These are phyloP conservation scores for Starmerella bacillaris DNA, from an alignment of 805 yeast species.

Conservation along the genomic window DNA sequence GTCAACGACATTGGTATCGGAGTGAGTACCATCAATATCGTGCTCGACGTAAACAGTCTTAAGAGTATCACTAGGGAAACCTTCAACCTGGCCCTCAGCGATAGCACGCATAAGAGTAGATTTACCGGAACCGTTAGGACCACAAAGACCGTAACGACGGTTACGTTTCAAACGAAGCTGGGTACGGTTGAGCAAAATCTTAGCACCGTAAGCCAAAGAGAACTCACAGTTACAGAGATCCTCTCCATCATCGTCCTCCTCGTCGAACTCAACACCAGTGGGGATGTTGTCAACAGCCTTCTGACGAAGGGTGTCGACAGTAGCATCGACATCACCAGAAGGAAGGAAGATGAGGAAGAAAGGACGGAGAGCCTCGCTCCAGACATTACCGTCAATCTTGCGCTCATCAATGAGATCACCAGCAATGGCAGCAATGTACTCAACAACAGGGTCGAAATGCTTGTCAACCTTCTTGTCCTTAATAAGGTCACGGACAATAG, in stretches of 20 bases:
- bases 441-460: slow-evolving; percentile 63
- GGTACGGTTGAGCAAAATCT: slow-evolving; percentile 98
- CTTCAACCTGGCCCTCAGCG: slow-evolving; percentile 97
- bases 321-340: slow-evolving; percentile 74
- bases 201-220: slow-evolving; percentile 99
- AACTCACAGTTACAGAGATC: slow-evolving; percentile 99
- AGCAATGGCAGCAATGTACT: slow-evolving; percentile 86
- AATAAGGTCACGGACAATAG: slow-evolving; percentile 57
- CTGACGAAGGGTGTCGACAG: slow-evolving; percentile 89
- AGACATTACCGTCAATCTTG: slow-evolving; percentile 75
- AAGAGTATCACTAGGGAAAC: slow-evolving; percentile 99
- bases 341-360: slow-evolving; percentile 92
- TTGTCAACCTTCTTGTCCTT: slow-evolving; percentile 42
- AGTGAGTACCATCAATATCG: slow-evolving; percentile 96
- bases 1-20: slow-evolving; percentile 85
- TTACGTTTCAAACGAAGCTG: slow-evolving; percentile 89
- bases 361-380: slow-evolving; percentile 79
- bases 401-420: slow-evolving; percentile 99
- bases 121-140: slow-evolving; percentile 99
- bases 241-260: slow-evolving; percentile 97
- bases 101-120: slow-evolving; percentile 95
- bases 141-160: slow-evolving; percentile 96
- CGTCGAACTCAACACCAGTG: slow-evolving; percentile 71
- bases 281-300: slow-evolving; percentile 97
- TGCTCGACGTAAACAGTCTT: slow-evolving; percentile 99